Percentiles rank a stretch among this genome's conserved stretches.
These are phyloP conservation scores for Zea mays DNA, from an alignment of 176 grass and related monocot species.

Conservation along the genomic window DNA sequence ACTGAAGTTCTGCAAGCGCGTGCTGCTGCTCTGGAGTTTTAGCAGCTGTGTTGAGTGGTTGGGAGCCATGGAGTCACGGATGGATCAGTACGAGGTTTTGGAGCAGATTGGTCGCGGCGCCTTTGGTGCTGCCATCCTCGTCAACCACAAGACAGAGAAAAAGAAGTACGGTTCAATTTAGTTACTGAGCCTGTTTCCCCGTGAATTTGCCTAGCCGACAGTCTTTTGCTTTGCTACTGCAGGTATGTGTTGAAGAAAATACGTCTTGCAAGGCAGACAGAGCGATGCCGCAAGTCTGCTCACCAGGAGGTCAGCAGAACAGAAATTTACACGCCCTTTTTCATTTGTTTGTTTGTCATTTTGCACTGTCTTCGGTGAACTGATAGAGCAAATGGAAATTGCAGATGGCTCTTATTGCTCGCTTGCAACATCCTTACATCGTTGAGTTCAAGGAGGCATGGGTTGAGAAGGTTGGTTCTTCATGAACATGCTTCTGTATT, in stretches of 20 bases:
- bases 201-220: slow-evolving; percentile 35
- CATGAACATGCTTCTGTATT: background rate
- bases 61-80: slow-evolving; percentile 80
- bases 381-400: slow-evolving; percentile 36
- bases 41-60: slow-evolving; percentile 9
- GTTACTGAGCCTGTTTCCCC: slow-evolving; percentile 9
- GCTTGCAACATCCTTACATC: slow-evolving; percentile 88
- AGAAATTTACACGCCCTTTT: background rate
- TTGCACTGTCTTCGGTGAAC: slow-evolving; percentile 6
- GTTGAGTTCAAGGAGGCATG: slow-evolving; percentile 99
- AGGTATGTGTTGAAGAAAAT: slow-evolving; percentile 99
- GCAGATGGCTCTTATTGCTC: slow-evolving; percentile 98
- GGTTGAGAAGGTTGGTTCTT: slow-evolving; percentile 91
- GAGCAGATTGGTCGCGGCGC: slow-evolving; percentile 96
- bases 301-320: slow-evolving; percentile 80
- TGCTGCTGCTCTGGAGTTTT: slow-evolving; percentile 20
- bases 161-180: slow-evolving; percentile 59
- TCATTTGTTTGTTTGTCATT: background rate
- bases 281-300: slow-evolving; percentile 90
- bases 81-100: slow-evolving; percentile 98
- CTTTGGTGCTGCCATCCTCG: slow-evolving; percentile 98
- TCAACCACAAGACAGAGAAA: slow-evolving; percentile 96
- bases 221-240: slow-evolving; percentile 37
- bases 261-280: slow-evolving; percentile 84
- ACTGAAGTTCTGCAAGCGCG: background rate